phyloP scores from a whole-genome alignment of 2,329 filamentous ascomycete species.

The Diplocarpon rosae region DNA sequence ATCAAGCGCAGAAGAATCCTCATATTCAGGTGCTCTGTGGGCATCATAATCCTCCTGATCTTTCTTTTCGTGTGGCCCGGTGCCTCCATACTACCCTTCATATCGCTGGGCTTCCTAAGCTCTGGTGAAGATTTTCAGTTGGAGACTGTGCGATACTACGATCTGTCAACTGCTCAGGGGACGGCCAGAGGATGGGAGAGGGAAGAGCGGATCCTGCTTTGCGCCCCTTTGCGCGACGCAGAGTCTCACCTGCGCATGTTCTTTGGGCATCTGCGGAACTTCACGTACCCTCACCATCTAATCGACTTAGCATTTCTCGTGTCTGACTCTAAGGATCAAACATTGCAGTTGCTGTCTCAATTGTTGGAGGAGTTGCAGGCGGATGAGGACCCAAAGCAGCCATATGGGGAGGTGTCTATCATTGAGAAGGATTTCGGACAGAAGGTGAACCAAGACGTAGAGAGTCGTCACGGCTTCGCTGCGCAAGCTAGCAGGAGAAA shows the following conservation, averaged over 20 bases:
- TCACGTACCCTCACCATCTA: conserved; percentile 93
- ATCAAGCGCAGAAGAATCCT: conserved; percentile 64
- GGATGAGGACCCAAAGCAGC: conserved; percentile 65
- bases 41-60: conserved; percentile 47
- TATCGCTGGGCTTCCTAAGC: conserved; percentile 60
- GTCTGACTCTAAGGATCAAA: conserved; percentile 92
- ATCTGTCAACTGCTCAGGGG: conserved; percentile 82
- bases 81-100: conserved; percentile 48
- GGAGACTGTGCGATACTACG: conserved; percentile 94
- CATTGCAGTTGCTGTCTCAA: conserved; percentile 62
- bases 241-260: conserved; percentile 92
- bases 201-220: conserved; percentile 89
- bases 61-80: conserved; percentile 68
- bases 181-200: conserved; percentile 91
- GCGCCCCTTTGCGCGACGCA: conserved; percentile 87
- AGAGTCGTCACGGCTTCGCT: conserved; percentile 93
- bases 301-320: conserved; percentile 96
- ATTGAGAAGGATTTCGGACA: conserved; percentile 99
- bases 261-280: conserved; percentile 92
- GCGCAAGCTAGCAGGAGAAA: conserved; percentile 90
- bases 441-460: conserved; percentile 93
- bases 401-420: conserved; percentile 92
- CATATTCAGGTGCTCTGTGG: conserved; percentile 53
- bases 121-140: conserved; percentile 62
- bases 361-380: conserved; percentile 71